These are phyloP conservation scores for Echeveria elegans DNA, from an alignment of 164 flowering plant species.

Conservation along the genomic window DNA sequence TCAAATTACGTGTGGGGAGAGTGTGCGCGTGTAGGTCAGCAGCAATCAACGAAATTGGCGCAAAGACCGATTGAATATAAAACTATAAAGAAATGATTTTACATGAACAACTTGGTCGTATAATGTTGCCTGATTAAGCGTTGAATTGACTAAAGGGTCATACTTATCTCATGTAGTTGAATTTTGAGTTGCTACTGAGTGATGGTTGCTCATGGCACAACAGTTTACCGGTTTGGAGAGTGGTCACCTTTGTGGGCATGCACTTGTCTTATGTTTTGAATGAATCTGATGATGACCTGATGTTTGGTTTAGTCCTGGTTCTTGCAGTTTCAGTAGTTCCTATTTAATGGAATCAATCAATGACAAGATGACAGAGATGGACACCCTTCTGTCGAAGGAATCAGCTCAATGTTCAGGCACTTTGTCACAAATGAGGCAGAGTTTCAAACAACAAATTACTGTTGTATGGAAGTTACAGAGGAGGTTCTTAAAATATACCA, in stretches of 20 bases:
- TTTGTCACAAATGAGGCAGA: not conserved
- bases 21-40: slow-evolving; percentile 3
- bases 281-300: not conserved
- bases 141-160: not conserved
- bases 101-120: not conserved
- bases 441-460: not conserved
- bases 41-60: slow-evolving; percentile 5
- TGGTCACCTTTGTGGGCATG: not conserved
- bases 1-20: not conserved
- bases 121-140: not conserved
- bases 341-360: not conserved
- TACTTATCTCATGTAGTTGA: not conserved
- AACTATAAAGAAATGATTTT: not conserved
- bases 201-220: not conserved
- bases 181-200: not conserved
- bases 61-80: not conserved
- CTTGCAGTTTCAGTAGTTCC: not conserved
- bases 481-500: not conserved
- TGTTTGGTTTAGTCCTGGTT: not conserved
- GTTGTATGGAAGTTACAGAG: not conserved
- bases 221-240: too few species aligned
- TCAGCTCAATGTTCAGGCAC: not conserved
- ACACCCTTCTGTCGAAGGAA: not conserved
- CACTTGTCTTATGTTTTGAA: not conserved
- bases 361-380: not conserved